phyloP scores from a whole-genome alignment of 768 basidiomycete species.

The Tricholoma matsutake region DNA sequence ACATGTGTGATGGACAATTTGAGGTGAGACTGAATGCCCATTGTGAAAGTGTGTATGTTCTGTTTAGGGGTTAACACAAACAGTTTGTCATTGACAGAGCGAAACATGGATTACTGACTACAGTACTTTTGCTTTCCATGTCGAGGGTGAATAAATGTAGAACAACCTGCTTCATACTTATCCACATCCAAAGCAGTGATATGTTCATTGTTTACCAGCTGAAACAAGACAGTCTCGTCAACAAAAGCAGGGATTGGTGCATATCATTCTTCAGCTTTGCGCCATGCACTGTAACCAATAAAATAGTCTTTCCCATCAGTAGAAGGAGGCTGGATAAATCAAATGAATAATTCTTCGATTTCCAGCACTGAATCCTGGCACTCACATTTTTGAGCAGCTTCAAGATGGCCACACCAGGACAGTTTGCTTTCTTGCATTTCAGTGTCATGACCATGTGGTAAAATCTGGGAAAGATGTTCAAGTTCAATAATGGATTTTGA shows the following conservation, averaged over 20 bases:
- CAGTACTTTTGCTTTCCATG: too few relatives aligned
- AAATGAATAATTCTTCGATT: not conserved
- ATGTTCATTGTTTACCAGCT: too few relatives aligned
- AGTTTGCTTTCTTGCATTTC: not conserved
- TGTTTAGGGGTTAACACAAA: too few relatives aligned
- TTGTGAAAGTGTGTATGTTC: too few relatives aligned
- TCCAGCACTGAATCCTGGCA: not conserved
- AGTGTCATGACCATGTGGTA: not conserved
- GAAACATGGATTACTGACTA: too few relatives aligned
- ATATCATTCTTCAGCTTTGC: not conserved
- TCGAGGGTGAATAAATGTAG: too few relatives aligned
- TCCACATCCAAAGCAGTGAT: too few relatives aligned
- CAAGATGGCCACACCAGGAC: not conserved
- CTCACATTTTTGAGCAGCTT: not conserved
- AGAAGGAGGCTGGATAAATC: not conserved
- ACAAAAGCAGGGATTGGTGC: too few relatives aligned
- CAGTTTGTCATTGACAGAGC: too few relatives aligned
- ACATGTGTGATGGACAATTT: too few relatives aligned
- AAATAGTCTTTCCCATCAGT: not conserved
- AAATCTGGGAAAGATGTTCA: not conserved
- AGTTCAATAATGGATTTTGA: not conserved
- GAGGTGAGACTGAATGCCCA: too few relatives aligned
- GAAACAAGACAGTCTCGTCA: not conserved
- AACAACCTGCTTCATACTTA: too few relatives aligned
- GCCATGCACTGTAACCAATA: not conserved